Percentiles rank a stretch among this genome's conserved stretches.
These are phyloP conservation scores for Suillus hirtellus DNA, from an alignment of 768 basidiomycete species.

Conservation along the genomic window DNA sequence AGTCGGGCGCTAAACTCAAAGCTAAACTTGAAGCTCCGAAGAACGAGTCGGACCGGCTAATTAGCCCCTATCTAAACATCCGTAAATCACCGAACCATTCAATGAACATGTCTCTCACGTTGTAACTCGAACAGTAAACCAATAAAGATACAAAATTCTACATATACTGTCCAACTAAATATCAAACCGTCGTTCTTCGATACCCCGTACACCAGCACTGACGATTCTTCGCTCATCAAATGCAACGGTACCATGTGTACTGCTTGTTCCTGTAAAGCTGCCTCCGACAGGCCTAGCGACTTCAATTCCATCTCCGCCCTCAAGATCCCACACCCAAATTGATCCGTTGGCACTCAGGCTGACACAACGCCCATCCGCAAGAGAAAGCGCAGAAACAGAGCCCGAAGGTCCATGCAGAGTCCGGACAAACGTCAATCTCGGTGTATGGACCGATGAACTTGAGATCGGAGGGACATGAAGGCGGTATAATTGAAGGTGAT, in stretches of 20 bases:
- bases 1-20: too few species aligned
- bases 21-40: too few species aligned
- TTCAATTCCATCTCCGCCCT: conserved; percentile 46
- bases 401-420: conserved; percentile 70
- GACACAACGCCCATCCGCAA: conserved; percentile 83
- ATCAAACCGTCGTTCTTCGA: conserved; percentile 38
- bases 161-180: conserved; percentile 18
- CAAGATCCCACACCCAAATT: conserved; percentile 88
- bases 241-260: conserved; percentile 45
- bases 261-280: conserved; percentile 30
- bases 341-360: conserved; percentile 70
- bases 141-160: conserved; percentile 2
- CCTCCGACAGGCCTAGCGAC: conserved; percentile 35
- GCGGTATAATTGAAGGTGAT: conserved; percentile 73
- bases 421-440: conserved; percentile 72
- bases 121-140: not conserved
- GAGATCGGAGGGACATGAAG: conserved; percentile 56
- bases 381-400: conserved; percentile 62
- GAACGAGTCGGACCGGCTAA: too few species aligned
- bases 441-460: conserved; percentile 51
- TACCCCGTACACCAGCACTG: conserved; percentile 36
- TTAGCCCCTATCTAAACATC: too few species aligned
- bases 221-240: conserved; percentile 80
- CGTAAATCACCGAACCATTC: too few species aligned
- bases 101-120: not conserved